Evolutionary conservation across 352 stramenopile genomes (phyloP).

Genomic region (Phytophthora hibernalis): DNA sequence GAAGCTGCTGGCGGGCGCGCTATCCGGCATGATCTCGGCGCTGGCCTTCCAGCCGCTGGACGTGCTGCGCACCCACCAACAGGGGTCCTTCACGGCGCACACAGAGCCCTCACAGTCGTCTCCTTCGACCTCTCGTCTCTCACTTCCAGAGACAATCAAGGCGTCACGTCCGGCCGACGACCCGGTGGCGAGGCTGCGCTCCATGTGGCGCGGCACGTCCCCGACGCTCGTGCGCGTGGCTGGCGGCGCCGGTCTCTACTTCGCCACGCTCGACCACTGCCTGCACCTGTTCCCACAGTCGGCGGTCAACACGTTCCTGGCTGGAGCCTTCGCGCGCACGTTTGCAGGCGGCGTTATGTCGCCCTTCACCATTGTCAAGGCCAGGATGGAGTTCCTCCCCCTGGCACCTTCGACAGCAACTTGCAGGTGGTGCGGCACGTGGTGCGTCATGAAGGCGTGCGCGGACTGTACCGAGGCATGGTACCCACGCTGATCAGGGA

Average conservation of each 20-base stretch:
- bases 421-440: constrained; percentile 73
- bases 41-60: constrained; percentile 88
- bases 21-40: constrained; percentile 83
- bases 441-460: constrained; percentile 67
- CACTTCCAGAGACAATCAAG: constrained; percentile 31
- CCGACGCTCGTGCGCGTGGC: constrained; percentile 84
- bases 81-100: constrained; percentile 71
- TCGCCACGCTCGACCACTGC: constrained; percentile 78
- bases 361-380: constrained; percentile 89
- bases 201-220: constrained; percentile 87
- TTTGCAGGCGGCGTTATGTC: constrained; percentile 85
- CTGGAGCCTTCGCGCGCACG: constrained; percentile 84
- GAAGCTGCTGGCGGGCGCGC: constrained; percentile 71
- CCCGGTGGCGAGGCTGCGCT: constrained; percentile 47
- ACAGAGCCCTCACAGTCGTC: constrained; percentile 7
- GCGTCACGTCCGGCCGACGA: constrained; percentile 24
- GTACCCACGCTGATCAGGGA: constrained; percentile 86
- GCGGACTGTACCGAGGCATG: constrained; percentile 87
- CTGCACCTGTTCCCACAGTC: constrained; percentile 59
- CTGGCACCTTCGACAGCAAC: constrained; percentile 68
- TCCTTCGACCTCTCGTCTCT: constrained; percentile 17
- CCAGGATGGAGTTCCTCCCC: constrained; percentile 85
- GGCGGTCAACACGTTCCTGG: constrained; percentile 80
- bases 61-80: constrained; percentile 86
- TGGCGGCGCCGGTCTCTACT: constrained; percentile 86